phyloP scores from a whole-genome alignment of 495 filamentous ascomycete species.

The Daldinia loculata region DNA sequence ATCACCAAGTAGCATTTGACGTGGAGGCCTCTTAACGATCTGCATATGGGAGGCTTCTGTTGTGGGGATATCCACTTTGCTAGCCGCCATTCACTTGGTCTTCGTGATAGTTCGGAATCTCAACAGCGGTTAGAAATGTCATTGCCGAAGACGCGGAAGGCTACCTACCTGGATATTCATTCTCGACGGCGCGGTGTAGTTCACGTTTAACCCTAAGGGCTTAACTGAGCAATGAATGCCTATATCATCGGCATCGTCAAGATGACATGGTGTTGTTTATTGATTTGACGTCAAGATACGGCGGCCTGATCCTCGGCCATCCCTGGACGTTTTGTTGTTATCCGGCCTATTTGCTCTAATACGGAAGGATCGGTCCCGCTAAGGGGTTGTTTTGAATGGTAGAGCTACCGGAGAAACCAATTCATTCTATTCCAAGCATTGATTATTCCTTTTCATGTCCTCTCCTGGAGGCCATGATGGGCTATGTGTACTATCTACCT shows the following conservation, averaged over 20 bases:
- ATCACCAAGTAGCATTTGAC: background rate
- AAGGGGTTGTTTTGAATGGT: background rate
- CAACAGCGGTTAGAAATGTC: background rate
- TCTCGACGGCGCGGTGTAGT: no score
- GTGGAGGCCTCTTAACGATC: background rate
- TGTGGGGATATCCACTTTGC: background rate
- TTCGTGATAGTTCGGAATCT: background rate
- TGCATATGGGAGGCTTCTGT: background rate
- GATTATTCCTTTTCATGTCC: background rate
- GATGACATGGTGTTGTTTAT: no score
- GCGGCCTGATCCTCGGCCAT: background rate
- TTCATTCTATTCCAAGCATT: background rate
- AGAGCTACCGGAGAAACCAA: background rate
- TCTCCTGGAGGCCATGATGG: no score
- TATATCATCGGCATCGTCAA: no score
- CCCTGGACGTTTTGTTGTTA: background rate
- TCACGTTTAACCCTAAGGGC: no score
- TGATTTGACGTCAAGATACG: background rate
- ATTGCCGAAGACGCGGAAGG: background rate
- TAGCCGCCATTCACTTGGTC: background rate
- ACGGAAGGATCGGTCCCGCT: background rate
- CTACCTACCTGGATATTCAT: no score
- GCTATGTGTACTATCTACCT: no score
- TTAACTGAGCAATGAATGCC: no score
- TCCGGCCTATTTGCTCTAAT: background rate